Base-by-base conservation (phyloP, 345 rosid species). In the Stellera chamaejasme region DNA sequence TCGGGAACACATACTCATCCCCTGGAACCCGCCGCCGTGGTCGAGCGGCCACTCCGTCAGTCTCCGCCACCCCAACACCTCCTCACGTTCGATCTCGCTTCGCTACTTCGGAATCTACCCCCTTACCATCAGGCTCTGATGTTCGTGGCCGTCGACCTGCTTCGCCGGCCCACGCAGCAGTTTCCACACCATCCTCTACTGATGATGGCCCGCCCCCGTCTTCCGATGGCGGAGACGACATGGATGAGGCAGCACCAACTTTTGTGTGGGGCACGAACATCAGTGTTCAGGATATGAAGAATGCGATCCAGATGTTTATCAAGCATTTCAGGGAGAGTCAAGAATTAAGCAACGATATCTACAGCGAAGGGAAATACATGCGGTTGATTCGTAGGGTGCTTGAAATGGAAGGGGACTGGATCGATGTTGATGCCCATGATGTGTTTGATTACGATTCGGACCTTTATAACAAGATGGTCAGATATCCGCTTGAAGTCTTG, bases 261-360 rank as follows among this genome's bases (percentile, higher is more conserved):
- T 89, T 75, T 61, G 99, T 87, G 0, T 93, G 97, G 99, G 99
- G 97, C 0, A 89, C 99, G 10, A 93, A 93, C 59, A 85, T 93
- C 62, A 89, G 97, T 42, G 97, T 93, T 45, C 90, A 87, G 48
- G 96, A 93, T 52, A 96, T 89, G 11, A 89, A 93, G 62, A 74
- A 80, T 1, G 91, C 96, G 12, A 87, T 93, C 45, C 84, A 84
- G 63, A 82, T 88, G 92, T 93, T 93, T 48, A 71, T 93, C 53
- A 87, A 82, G 79, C 81, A 93, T 66, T 93, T 87, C 42, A 78
- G 93, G 66, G 99, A 82, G 48, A 70, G 62, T 23, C 73, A 56
- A 52, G 78, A 75, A 66, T 62, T 25, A 4, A 66, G 61, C 32
- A 66, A 63, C 4, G 92, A 77, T 64, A 59, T 87, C 11, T 76